phyloP scores from a whole-genome alignment of 345 rosid genomes.

The Rhizophora apiculata region DNA sequence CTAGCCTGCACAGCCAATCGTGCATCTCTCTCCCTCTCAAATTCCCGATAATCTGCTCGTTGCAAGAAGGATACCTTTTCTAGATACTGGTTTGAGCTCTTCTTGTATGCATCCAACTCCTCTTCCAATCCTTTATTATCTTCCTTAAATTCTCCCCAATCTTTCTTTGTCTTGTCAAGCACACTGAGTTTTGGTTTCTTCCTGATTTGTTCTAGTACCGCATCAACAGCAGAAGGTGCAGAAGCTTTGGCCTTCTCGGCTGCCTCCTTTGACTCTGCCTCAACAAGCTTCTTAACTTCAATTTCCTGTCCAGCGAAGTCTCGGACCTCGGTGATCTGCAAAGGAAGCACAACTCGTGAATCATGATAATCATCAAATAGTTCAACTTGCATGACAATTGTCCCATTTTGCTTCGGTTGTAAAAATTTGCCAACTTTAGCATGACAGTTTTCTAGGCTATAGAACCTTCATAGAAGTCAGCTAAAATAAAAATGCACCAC shows the following conservation, averaged over 20 bases:
- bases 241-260: constrained; percentile 52
- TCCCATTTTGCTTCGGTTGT: background rate
- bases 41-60: constrained; percentile 78
- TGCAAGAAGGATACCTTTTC: constrained; percentile 82
- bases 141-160: constrained; percentile 96
- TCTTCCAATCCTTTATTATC: constrained; percentile 80
- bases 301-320: constrained; percentile 90
- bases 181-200: constrained; percentile 92
- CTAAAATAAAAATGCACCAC: background rate
- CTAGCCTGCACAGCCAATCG: constrained; percentile 73
- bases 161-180: constrained; percentile 86
- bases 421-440: background rate
- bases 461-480: background rate
- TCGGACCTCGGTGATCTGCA: constrained; percentile 70
- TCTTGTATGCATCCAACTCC: constrained; percentile 83
- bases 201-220: constrained; percentile 81
- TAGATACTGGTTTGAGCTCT: constrained; percentile 88
- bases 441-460: background rate
- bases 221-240: constrained; percentile 75
- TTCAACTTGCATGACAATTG: background rate
- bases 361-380: background rate
- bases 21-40: constrained; percentile 95
- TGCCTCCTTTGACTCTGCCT: constrained; percentile 82
- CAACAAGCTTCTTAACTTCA: constrained; percentile 60
- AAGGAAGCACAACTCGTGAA: background rate